These are phyloP conservation scores for Dunaliella sp. DNA, from an alignment of 139 green algal genomes.

Conservation along the genomic window DNA sequence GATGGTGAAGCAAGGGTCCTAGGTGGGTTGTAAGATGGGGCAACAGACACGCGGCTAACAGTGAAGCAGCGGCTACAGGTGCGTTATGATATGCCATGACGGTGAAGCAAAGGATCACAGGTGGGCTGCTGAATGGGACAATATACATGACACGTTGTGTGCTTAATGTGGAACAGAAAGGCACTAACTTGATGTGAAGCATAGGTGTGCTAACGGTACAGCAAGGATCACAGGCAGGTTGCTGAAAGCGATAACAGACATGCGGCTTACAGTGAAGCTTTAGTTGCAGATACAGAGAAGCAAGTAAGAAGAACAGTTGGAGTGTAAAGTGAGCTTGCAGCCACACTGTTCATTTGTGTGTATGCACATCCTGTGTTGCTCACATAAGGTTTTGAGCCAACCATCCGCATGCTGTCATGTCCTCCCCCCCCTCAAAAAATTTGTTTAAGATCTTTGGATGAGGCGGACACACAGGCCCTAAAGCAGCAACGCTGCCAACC, in stretches of 20 bases:
- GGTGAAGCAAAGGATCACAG: slow-evolving; percentile 71
- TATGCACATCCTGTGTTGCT: no score
- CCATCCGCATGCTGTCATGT: no score
- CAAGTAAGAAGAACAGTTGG: slow-evolving; percentile 66
- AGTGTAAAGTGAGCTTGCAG: background rate
- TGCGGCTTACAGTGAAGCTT: background rate
- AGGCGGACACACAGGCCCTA: no score
- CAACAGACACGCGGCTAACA: no score
- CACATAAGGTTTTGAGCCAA: no score
- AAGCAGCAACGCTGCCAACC: no score
- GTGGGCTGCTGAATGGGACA: slow-evolving; percentile 9
- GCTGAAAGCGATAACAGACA: no score
- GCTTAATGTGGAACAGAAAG: background rate
- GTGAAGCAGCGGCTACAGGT: slow-evolving; percentile 27
- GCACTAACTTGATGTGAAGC: background rate
- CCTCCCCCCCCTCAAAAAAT: no score
- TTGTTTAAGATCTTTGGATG: no score
- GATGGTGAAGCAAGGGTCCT: slow-evolving; percentile 72
- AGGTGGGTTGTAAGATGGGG: slow-evolving; percentile 20
- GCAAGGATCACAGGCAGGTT: slow-evolving; percentile 52
- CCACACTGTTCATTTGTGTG: no score
- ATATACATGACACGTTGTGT: background rate
- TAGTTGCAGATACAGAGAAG: slow-evolving; percentile 53
- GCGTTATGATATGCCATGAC: slow-evolving; percentile 65
- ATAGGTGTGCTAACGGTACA: no score